Base-by-base conservation (phyloP, 768 basidiomycete species). In the Pilatotrama ljubarskyi region DNA sequence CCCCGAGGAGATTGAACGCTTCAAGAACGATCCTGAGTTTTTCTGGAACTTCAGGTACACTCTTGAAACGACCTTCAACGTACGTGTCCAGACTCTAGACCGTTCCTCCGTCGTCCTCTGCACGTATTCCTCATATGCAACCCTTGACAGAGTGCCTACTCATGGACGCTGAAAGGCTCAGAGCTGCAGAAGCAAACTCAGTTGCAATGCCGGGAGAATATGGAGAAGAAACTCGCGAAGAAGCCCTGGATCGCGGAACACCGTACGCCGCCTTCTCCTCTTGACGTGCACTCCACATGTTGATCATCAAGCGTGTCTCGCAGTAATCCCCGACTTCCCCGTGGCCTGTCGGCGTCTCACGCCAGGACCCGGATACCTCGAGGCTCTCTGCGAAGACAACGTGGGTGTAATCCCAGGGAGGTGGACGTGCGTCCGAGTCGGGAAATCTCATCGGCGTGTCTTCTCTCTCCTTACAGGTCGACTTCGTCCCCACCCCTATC, bases 311-410 rank as follows among this genome's bases (percentile, higher is more conserved):
- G 50, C 40, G 14, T 24, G 29, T 59, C 26, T 18, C 10, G 7
- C 35, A 85, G 83, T 86, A n/a, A 75, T 86, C 24, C 85, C 86
- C 13, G 73, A 81, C 46, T 88, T 86, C 63, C 73, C 80, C 5
- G 80, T 85, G 15, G 78, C 74, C 5, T 89, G 86, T 70, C 77
- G 85, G 25, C 77, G 87, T n/a, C 70, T 87, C 48, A 89, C 87
- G 0, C 84, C 86, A 1, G 87, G 85, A 0, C 84, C 84, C 10
- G 86, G 87, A 6, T 89, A 86, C 67, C 77, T 88, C 32, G 85
- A 88, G 64, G 83, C 87, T 0, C 72, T 88, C 2, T 83, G 81
- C 59, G 77, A 82, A 71, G 82, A 84, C 62, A 87, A 88, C 66
- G 87, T 84, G 59, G 35, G 72, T 56, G 14, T 3, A 2, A 6